These are phyloP conservation scores for Pseudocercospora fuligena DNA, from an alignment of 2,329 filamentous ascomycete genomes.

Conservation along the genomic window DNA sequence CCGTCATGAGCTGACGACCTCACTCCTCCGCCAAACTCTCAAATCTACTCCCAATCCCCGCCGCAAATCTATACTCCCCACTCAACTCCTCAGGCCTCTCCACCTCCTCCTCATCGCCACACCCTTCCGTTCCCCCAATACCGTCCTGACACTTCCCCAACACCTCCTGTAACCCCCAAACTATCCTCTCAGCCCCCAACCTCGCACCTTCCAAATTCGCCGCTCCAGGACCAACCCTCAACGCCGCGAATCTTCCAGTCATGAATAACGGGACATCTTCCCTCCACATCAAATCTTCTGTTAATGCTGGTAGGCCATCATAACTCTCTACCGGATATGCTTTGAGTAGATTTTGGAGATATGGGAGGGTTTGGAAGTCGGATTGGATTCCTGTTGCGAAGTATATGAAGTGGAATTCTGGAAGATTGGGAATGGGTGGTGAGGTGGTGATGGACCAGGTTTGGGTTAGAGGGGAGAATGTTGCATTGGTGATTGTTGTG, in stretches of 20 bases:
- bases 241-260: conserved; percentile 68
- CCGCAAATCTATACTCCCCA: conserved; percentile 34
- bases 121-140: conserved; percentile 2
- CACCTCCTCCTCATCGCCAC: conserved; percentile 32
- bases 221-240: conserved; percentile 73
- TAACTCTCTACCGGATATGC: conserved; percentile 66
- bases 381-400: conserved; percentile 75
- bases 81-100: conserved; percentile 30
- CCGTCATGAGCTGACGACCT: not conserved
- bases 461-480: conserved; percentile 55
- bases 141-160: conserved; percentile 8
- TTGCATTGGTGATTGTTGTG: conserved; percentile 60
- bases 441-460: conserved; percentile 60
- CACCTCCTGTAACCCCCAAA: conserved; percentile 68
- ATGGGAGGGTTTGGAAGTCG: conserved; percentile 64
- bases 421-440: conserved; percentile 52
- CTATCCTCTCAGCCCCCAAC: conserved; percentile 72
- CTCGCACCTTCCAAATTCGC: conserved; percentile 76
- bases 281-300: conserved; percentile 76
- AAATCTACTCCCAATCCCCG: conserved; percentile 51
- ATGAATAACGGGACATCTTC: conserved; percentile 74
- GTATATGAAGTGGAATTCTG: conserved; percentile 67
- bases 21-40: conserved; percentile 38
- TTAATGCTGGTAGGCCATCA: conserved; percentile 73
- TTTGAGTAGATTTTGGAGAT: conserved; percentile 62